Evolutionary conservation across 352 stramenopile species (phyloP), one percentile per base, ranked within the genome.

Genomic region (Lagenidium giganteum): DNA sequence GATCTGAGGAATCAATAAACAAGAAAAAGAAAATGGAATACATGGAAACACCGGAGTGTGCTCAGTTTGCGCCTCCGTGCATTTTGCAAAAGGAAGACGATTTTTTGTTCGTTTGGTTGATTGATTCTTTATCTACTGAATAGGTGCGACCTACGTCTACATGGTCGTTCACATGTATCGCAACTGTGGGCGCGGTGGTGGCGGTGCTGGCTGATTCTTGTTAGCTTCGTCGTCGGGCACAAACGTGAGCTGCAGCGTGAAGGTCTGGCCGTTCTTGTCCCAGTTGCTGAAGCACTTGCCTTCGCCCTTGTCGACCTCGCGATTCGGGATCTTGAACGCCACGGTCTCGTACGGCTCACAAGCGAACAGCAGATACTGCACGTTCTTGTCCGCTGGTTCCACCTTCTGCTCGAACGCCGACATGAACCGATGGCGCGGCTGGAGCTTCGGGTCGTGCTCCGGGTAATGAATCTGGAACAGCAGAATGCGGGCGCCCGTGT

Each of bases 311-410:
- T 99, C 95, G 30, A 99, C 77, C 13, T 92, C 80, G 35, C 96
- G 60, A 64, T 99, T 99, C 14, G 96, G 96, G 52, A 99, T 95
- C 70, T 99, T 99, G 76, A 99, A 99, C 30, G 90, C 97, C 17
- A 99, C 83, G 16, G 95, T 99, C 77, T 99, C 95, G 73, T 99
- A 99, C 28, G 96, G 96, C 61, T 98, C 96, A 51, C 94, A 98
- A 2, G 97, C 97, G 54, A 99, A 97, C 12, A 99, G 67, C 12
- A 99, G 63, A 60, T 99, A 99, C 72, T 96, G 85, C 52, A 91
- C 89, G 42, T 85, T 79, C 51, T 97, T 97, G 71, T 99, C 95
- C 0, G 96, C 88, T 6, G 83, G 75, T 54, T 99, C 96, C n/a
- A 99, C 86, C 37, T 95, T 90, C 63, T 99, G 97, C 76, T 99